A percentile compares a stretch with the other conserved stretches of the same genome.
Evolutionary conservation across 2,329 filamentous ascomycete species (phyloP).

Genomic region (Thelonectria blattea): DNA sequence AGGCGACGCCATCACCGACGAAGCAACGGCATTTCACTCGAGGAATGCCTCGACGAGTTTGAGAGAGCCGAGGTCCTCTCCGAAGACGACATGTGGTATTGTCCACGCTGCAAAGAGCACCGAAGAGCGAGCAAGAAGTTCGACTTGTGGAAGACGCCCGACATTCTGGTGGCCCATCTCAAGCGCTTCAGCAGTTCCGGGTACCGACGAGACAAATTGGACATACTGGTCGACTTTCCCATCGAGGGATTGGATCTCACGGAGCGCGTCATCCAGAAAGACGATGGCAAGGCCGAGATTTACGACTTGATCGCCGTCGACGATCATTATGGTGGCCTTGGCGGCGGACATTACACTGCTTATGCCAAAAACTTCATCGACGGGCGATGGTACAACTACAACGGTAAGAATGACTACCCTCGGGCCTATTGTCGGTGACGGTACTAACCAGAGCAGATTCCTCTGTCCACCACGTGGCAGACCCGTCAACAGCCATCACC

Average conservation of each 20-base stretch:
- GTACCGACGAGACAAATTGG: conserved; percentile 86
- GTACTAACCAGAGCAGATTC: conserved; percentile 69
- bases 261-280: conserved; percentile 77
- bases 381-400: conserved; percentile 93
- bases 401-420: conserved; percentile 67
- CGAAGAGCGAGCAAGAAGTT: conserved; percentile 94
- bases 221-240: conserved; percentile 90
- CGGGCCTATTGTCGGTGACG: not conserved
- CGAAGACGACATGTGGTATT: conserved; percentile 97
- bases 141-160: conserved; percentile 94
- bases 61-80: conserved; percentile 93
- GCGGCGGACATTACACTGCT: conserved; percentile 95
- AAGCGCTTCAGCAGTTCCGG: conserved; percentile 92
- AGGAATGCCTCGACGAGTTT: conserved; percentile 93
- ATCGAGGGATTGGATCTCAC: conserved; percentile 85
- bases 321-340: conserved; percentile 91
- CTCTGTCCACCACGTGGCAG: conserved; percentile 66
- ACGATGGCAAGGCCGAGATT: conserved; percentile 79
- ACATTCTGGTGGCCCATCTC: conserved; percentile 92
- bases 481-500: conserved; percentile 70
- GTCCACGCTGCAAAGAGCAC: conserved; percentile 92
- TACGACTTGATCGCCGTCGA: conserved; percentile 97
- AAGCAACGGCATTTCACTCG: conserved; percentile 75
- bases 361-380: conserved; percentile 92
- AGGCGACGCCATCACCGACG: conserved; percentile 62